These are phyloP conservation scores for Forsythia viridissima DNA, from an alignment of 257 asterid species.

Conservation along the genomic window DNA sequence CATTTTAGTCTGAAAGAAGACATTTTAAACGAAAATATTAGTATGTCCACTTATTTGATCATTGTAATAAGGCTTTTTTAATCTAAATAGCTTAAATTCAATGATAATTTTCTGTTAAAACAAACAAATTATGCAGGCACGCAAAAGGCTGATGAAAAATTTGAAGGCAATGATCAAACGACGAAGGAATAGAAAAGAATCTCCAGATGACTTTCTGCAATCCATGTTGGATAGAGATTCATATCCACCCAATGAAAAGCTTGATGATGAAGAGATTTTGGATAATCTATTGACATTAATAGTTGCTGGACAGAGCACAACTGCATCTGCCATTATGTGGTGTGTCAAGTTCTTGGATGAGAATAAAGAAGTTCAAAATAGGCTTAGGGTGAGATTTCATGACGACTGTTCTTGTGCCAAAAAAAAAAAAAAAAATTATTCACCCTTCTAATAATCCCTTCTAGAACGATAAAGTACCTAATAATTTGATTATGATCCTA, in stretches of 20 bases:
- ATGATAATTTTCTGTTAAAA: neutral
- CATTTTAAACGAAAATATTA: no score
- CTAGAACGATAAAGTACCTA: no score
- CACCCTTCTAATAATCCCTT: no score
- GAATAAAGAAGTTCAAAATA: constrained; percentile 39
- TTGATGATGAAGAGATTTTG: constrained; percentile 62
- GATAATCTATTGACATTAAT: constrained; percentile 56
- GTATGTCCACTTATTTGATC: neutral
- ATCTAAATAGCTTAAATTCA: neutral
- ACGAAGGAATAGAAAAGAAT: constrained; percentile 40
- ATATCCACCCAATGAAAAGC: constrained; percentile 41
- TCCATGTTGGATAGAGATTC: constrained; percentile 52
- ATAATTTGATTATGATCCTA: neutral
- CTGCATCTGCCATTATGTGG: constrained; percentile 78
- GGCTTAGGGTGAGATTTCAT: constrained; percentile 41
- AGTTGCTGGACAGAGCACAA: constrained; percentile 59
- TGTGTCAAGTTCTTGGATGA: constrained; percentile 57
- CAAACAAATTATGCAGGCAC: constrained; percentile 39
- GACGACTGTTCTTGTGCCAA: neutral
- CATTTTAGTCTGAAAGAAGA: neutral
- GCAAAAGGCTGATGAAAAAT: constrained; percentile 44
- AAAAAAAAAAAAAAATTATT: neutral
- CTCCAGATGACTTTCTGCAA: constrained; percentile 50
- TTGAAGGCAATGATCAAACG: constrained; percentile 38
- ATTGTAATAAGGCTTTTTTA: no score